These are phyloP conservation scores for Beauveria sp. DNA, from an alignment of 2,329 filamentous ascomycete species.

Conservation along the genomic window DNA sequence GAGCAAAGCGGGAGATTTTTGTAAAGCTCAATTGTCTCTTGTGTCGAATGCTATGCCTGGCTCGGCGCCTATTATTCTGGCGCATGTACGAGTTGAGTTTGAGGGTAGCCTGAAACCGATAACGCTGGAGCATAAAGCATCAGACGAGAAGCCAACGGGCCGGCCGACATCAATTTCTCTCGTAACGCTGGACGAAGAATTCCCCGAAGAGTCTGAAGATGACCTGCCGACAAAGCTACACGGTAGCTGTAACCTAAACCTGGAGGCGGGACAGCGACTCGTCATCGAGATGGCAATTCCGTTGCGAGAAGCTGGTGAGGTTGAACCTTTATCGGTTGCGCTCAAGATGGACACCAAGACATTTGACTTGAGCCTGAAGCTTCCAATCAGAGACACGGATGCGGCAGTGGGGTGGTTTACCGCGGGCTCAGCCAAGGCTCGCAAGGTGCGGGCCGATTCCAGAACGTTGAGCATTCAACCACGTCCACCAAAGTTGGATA, in stretches of 20 bases:
- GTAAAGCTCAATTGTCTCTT: constrained; percentile 50
- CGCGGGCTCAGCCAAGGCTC: constrained; percentile 34
- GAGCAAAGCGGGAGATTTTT: constrained; percentile 53
- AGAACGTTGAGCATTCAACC: constrained; percentile 67
- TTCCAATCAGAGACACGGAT: constrained; percentile 41
- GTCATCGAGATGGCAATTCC: constrained; percentile 66
- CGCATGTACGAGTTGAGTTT: constrained; percentile 46
- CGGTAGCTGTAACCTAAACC: constrained; percentile 55
- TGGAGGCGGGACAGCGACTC: constrained; percentile 59
- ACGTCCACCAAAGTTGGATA: constrained; percentile 84
- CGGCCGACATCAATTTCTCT: constrained; percentile 18
- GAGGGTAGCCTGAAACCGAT: constrained; percentile 51
- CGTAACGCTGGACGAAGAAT: constrained; percentile 26
- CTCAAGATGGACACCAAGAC: constrained; percentile 55
- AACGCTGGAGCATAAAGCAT: constrained; percentile 37
- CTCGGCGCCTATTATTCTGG: constrained; percentile 44
- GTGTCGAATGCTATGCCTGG: constrained; percentile 47
- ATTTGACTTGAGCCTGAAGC: constrained; percentile 61
- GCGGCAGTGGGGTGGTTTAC: constrained; percentile 44
- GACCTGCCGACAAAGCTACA: constrained; percentile 33
- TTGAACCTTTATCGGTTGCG: constrained; percentile 55
- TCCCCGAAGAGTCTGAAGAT: constrained; percentile 19
- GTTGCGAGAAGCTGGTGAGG: constrained; percentile 75
- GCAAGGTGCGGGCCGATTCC: constrained; percentile 40
- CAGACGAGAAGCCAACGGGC: constrained; percentile 10